Base-by-base conservation (phyloP, 139 green algal species). In the Protoeuglena noctilucae region DNA sequence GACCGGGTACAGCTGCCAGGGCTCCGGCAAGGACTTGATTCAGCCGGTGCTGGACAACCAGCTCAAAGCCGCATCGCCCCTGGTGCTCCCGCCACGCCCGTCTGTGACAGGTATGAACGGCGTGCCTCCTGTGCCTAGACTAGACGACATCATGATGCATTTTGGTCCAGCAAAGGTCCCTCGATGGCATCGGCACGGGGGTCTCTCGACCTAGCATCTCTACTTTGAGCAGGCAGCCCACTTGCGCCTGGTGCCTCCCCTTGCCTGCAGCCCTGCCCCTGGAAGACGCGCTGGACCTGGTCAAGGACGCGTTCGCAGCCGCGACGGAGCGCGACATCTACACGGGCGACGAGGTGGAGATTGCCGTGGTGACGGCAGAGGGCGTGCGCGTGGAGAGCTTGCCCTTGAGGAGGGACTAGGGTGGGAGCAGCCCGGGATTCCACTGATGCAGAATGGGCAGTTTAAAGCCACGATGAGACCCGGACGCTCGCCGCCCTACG, bases 41-140 rank as follows among this genome's bases (percentile, higher is more conserved):
- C 87, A 97, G 83, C 92, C 92, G 21, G 87, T 98, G 53, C 71
- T 99, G 51, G 92, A 99, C 75, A 95, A 95, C 67, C 92, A 99
- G 78, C 80, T 99, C 6, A 92, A 90, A 63, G 82, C 85, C 24
- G 77, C 74, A 21, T 88, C 69, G 54, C 87, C 86, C 7, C 70
- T 98, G 46, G 51, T 93, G 43, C 55, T 96, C 31, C 89, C 89
- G 12, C 21, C 74, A 17, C 47, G 76, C 70, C 58, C 56, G 23
- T 43, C 47, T 7, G 24, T n/a, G n/a, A n/a, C n/a, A n/a, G n/a
- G n/a, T n/a, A n/a, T n/a, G n/a, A 48, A 18, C 40, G 19, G 40
- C 19, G 40, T 21, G 18, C 40, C 40, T 19, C 18, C 40, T 48
- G 40, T 48, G 18, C 18, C 19, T 48, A 19, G 19, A 18, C 40